These are phyloP conservation scores for Flaveria bidentis DNA, from an alignment of 129 eudicot genomes.

Conservation along the genomic window DNA sequence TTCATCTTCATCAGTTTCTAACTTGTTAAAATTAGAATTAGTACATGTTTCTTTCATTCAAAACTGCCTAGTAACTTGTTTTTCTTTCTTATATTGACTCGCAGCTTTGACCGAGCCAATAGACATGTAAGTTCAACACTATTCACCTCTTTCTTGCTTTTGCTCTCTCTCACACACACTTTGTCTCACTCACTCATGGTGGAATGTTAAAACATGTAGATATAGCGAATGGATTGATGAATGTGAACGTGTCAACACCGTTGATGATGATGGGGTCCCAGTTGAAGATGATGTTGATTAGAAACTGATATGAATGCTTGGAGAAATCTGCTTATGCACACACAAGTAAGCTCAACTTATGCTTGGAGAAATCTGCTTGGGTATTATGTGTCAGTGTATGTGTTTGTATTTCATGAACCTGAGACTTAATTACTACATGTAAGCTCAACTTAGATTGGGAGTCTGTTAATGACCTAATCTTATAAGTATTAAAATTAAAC, in stretches of 20 bases:
- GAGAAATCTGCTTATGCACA: conserved; percentile 21
- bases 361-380: conserved; percentile 18
- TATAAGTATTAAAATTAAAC: conserved; percentile 26
- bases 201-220: conserved; percentile 41
- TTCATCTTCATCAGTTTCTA: not conserved
- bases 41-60: no score
- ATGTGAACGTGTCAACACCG: conserved; percentile 81
- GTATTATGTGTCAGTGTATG: no score
- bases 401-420: conserved; percentile 16
- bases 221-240: conserved; percentile 99
- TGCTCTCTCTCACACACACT: not conserved
- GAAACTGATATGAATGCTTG: conserved; percentile 19
- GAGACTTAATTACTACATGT: conserved; percentile 29
- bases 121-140: conserved; percentile 71
- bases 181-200: conserved; percentile 1
- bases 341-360: not conserved
- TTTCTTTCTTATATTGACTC: conserved; percentile 12
- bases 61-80: not conserved
- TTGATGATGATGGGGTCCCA: conserved; percentile 77
- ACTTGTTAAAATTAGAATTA: no score
- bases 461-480: conserved; percentile 8
- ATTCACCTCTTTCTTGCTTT: not conserved
- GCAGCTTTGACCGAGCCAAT: conserved; percentile 93
- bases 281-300: conserved; percentile 43
- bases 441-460: not conserved